These are phyloP conservation scores for Quercus wislizeni DNA, from an alignment of 306 rosid species.

Conservation along the genomic window DNA sequence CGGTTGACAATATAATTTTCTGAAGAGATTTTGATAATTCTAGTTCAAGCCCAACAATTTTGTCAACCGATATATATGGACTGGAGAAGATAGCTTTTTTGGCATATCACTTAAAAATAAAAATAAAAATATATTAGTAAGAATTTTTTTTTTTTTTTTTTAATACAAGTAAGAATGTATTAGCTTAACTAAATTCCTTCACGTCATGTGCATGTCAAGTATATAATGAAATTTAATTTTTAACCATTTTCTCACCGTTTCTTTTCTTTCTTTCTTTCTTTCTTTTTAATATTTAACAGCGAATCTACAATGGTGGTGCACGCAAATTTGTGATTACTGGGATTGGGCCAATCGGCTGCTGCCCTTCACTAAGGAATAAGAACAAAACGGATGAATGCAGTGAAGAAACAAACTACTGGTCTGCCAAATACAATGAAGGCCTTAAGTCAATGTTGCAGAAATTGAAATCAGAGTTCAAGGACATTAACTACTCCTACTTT, in stretches of 20 bases:
- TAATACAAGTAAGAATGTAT: no score
- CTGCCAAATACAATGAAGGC: conserved; percentile 36
- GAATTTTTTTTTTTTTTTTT: no score
- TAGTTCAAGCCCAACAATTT: neutral
- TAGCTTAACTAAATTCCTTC: no score
- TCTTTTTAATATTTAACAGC: conserved; percentile 32
- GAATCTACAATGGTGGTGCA: conserved; percentile 54
- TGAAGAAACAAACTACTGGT: conserved; percentile 39
- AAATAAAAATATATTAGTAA: no score
- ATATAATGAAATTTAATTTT: neutral
- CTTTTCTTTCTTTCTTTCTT: no score
- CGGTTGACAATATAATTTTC: neutral
- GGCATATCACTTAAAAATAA: no score
- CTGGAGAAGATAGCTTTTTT: no score
- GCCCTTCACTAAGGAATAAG: conserved; percentile 54
- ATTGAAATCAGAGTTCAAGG: conserved; percentile 37
- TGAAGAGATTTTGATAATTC: neutral
- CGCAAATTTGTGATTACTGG: conserved; percentile 64
- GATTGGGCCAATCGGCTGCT: conserved; percentile 62
- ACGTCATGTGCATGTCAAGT: no score
- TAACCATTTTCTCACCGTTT: neutral
- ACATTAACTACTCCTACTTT: conserved; percentile 53
- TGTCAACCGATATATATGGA: neutral
- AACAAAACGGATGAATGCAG: conserved; percentile 39
- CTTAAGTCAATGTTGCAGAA: conserved; percentile 47